Evolutionary conservation across 495 filamentous ascomycete species (phyloP).

Genomic region (Lasiosphaeria hispida): DNA sequence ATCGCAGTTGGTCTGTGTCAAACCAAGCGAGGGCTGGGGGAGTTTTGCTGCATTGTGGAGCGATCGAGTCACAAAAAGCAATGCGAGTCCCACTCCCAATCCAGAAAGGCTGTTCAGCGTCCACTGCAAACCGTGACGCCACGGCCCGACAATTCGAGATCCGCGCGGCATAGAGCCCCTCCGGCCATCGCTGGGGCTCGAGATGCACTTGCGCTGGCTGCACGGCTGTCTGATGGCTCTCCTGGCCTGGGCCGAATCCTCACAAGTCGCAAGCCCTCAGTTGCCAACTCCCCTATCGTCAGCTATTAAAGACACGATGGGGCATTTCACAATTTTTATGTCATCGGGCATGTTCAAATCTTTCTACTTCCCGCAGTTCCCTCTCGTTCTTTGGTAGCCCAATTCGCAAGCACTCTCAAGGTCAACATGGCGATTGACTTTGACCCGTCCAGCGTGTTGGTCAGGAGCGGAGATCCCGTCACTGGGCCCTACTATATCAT

Average conservation of each 20-base stretch:
- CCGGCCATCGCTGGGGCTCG: not conserved
- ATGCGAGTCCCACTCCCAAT: not conserved
- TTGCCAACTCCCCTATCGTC: no score
- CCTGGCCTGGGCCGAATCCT: no score
- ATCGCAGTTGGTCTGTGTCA: not conserved
- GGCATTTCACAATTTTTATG: no score
- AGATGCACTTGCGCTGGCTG: no score
- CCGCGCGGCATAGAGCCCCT: not conserved
- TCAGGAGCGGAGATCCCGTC: not conserved
- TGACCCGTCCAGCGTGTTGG: conserved; percentile 1
- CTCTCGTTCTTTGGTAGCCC: not conserved
- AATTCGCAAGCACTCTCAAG: not conserved
- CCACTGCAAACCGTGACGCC: not conserved
- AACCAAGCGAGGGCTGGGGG: not conserved
- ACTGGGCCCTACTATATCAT: conserved; percentile 15
- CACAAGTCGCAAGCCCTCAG: no score
- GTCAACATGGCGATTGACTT: not conserved
- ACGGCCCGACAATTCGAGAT: not conserved
- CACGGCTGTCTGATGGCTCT: no score
- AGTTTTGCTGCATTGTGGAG: not conserved
- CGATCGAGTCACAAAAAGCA: conserved; percentile 1
- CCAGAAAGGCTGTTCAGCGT: not conserved
- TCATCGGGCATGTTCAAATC: no score
- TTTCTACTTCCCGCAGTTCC: not conserved
- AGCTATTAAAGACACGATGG: no score